Evolutionary conservation across 331 rosid species (phyloP).

Genomic region (Malus hybrid): DNA sequence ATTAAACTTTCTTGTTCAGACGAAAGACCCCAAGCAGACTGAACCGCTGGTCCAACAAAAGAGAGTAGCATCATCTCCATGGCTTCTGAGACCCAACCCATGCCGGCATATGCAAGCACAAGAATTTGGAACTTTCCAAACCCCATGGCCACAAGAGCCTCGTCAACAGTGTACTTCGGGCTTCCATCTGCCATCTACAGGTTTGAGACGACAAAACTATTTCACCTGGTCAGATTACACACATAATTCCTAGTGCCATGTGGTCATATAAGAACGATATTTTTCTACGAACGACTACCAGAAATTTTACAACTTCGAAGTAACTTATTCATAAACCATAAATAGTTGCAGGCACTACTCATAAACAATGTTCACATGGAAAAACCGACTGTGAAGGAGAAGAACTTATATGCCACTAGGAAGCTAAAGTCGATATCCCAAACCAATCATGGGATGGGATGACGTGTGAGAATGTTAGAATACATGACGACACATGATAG

Average conservation of each 20-base stretch:
- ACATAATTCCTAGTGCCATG: neutral
- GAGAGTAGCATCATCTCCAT: conserved; percentile 99
- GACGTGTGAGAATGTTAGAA: neutral
- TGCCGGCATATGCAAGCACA: conserved; percentile 83
- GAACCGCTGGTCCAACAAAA: conserved; percentile 91
- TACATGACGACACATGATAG: neutral
- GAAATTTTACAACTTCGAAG: neutral
- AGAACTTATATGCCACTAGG: neutral
- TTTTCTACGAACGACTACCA: neutral
- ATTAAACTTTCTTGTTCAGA: conserved; percentile 64
- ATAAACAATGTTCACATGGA: too few species aligned
- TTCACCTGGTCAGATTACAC: neutral
- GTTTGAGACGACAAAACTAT: neutral
- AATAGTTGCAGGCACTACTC: neutral
- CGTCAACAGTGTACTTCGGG: conserved; percentile 62
- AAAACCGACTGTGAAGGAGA: neutral
- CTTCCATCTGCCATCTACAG: conserved; percentile 41
- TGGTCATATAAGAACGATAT: neutral
- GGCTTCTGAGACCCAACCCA: conserved; percentile 95
- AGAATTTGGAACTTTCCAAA: conserved; percentile 82
- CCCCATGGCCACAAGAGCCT: conserved; percentile 69
- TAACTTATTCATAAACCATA: neutral
- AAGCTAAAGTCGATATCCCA: neutral
- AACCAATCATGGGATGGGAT: neutral
- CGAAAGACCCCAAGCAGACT: conserved; percentile 73